Conservation (phyloP, 2,329 filamentous ascomycete species). For the Paraconiothyrium sp. region DNA sequence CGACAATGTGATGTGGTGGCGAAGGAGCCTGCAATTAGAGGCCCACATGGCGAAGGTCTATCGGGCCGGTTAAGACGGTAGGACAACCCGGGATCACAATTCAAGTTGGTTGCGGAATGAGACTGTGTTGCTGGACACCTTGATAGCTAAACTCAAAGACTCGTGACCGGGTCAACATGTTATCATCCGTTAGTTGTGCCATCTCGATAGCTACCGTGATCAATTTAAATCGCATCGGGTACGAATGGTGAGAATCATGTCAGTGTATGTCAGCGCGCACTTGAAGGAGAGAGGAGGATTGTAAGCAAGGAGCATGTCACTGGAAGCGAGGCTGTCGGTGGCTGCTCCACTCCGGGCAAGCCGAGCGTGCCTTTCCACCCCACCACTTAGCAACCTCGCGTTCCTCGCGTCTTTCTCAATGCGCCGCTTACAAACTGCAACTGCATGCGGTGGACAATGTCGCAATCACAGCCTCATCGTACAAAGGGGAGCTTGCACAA, state of each 20-base stretch:
- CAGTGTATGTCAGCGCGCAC: neutral
- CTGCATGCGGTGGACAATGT: neutral
- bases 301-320: neutral
- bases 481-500: neutral
- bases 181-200: neutral
- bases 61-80: neutral
- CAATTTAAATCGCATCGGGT: no score
- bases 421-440: conserved; percentile 4
- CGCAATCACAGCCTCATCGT: neutral
- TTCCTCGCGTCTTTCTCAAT: neutral
- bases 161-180: neutral
- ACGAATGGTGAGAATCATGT: neutral
- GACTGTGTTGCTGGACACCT: neutral
- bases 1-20: conserved; percentile 1
- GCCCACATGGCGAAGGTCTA: neutral
- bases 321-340: neutral
- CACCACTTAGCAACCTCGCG: conserved; percentile 4
- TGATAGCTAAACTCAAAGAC: neutral
- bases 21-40: neutral
- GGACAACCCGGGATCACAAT: neutral
- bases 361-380: neutral
- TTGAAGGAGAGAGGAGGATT: neutral
- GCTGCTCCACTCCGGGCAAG: neutral
- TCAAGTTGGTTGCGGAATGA: neutral
- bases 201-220: neutral